These are phyloP conservation scores for Phialophora expanda DNA, from an alignment of 2,329 filamentous ascomycete genomes.

Conservation along the genomic window DNA sequence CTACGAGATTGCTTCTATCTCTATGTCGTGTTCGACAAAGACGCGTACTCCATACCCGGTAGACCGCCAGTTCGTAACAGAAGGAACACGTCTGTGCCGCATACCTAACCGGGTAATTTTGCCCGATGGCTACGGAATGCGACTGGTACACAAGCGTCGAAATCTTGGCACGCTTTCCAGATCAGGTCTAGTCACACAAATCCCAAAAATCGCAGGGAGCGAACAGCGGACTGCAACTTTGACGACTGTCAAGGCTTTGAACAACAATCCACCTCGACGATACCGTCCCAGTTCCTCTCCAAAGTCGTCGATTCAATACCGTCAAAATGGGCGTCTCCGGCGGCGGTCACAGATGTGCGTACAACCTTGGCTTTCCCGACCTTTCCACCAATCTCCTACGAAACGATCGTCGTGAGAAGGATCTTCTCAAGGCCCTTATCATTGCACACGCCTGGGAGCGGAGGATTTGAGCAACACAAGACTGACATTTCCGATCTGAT, in stretches of 20 bases:
- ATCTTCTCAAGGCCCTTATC: background rate
- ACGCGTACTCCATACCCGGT: background rate
- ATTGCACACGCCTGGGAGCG: background rate
- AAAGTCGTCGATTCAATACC: slow-evolving; percentile 41
- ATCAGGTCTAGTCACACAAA: slow-evolving; percentile 32
- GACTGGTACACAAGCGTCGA: slow-evolving; percentile 11
- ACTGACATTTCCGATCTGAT: slow-evolving; percentile 39
- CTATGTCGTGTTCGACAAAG: background rate
- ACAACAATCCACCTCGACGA: slow-evolving; percentile 50
- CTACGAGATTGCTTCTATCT: background rate
- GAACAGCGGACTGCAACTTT: slow-evolving; percentile 8
- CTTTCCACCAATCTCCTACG: background rate
- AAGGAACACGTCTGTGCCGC: background rate
- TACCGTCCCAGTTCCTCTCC: slow-evolving; percentile 43
- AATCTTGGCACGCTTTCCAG: slow-evolving; percentile 30
- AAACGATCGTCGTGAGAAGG: background rate
- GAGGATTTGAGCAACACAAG: background rate
- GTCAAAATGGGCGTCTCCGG: slow-evolving; percentile 81
- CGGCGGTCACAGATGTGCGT: slow-evolving; percentile 82
- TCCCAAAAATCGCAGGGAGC: slow-evolving; percentile 28
- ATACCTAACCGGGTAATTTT: background rate
- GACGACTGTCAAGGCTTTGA: slow-evolving; percentile 43
- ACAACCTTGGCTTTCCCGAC: slow-evolving; percentile 22
- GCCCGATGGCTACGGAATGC: background rate
- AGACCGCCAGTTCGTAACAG: background rate